Conservation (phyloP, 1,139 yeast species). For the Pichia sp. region DNA sequence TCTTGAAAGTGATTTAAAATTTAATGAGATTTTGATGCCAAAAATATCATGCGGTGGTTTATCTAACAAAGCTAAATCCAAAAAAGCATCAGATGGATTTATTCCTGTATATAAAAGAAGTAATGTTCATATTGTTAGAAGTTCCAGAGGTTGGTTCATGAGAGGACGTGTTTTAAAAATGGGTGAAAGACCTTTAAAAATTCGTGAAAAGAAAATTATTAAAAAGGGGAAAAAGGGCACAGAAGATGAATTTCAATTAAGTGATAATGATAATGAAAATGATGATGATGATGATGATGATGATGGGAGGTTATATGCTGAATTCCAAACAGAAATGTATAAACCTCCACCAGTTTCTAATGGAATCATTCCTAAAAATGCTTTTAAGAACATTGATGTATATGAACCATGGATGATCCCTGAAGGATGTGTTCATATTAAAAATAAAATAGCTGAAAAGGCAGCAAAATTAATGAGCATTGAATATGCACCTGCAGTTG, state of each 20-base stretch:
- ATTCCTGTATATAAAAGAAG: conserved; percentile 61
- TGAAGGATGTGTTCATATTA: conserved; percentile 61
- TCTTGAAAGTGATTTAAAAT: conserved; percentile 64
- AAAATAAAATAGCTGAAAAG: conserved; percentile 46
- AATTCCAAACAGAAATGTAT: conserved; percentile 67
- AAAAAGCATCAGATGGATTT: conserved; percentile 32
- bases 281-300: conserved; percentile 36
- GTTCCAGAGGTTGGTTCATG: conserved; percentile 85
- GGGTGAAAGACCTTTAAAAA: conserved; percentile 63
- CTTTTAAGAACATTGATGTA: conserved; percentile 77
- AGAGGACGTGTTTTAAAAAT: conserved; percentile 67
- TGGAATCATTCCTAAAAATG: conserved; percentile 68
- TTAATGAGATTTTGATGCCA: conserved; percentile 67
- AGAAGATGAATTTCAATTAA: conserved; percentile 28
- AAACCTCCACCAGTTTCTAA: conserved; percentile 58
- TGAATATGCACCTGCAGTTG: conserved; percentile 83
- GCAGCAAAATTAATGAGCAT: conserved; percentile 69
- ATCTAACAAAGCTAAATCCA: conserved; percentile 34
- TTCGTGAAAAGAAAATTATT: conserved; percentile 18
- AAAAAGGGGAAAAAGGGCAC: conserved; percentile 10
- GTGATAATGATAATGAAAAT: conserved; percentile 34
- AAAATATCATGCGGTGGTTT: conserved; percentile 73
- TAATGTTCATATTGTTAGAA: conserved; percentile 56
- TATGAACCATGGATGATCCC: conserved; percentile 81
- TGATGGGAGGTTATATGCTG: conserved; percentile 57